These are phyloP conservation scores for Heritiera fomes DNA, from an alignment of 345 rosid species.

Conservation along the genomic window DNA sequence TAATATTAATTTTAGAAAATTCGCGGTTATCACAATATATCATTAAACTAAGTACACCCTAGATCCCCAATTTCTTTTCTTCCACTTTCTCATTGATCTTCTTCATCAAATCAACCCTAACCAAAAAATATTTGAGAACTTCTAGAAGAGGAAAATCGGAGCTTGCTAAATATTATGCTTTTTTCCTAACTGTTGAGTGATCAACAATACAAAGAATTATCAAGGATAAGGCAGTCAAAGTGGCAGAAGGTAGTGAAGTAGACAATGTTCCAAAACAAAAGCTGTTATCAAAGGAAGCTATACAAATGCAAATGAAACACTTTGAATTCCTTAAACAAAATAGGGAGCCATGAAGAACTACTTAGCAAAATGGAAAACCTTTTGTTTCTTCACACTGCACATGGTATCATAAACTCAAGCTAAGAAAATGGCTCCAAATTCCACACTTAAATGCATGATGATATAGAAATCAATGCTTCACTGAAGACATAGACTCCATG, in stretches of 20 bases:
- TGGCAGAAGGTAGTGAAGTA: slow-evolving; percentile 63
- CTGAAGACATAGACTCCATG: too few species aligned
- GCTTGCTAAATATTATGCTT: slow-evolving; percentile 59
- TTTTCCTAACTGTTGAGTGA: slow-evolving; percentile 62
- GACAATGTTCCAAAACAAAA: slow-evolving; percentile 43
- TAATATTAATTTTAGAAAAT: too few species aligned
- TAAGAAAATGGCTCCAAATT: slow-evolving; percentile 3
- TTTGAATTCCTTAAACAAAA: slow-evolving; percentile 19
- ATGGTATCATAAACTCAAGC: not conserved
- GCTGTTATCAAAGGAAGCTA: slow-evolving; percentile 74
- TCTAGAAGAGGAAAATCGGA: slow-evolving; percentile 75
- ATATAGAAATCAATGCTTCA: too few species aligned
- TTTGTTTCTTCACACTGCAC: not conserved
- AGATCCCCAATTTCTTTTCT: too few species aligned
- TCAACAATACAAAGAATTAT: slow-evolving; percentile 59
- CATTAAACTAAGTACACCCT: too few species aligned
- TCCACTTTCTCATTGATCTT: too few species aligned
- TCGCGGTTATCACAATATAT: too few species aligned
- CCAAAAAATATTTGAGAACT: slow-evolving; percentile 30
- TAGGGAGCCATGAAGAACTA: slow-evolving; percentile 41
- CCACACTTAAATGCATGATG: not conserved
- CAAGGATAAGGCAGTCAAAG: slow-evolving; percentile 56
- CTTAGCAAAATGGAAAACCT: not conserved
- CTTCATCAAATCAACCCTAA: too few species aligned
- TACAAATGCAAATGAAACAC: slow-evolving; percentile 9